A percentile compares a stretch with the other conserved stretches of the same genome.
These are phyloP conservation scores for Microdochium nivale DNA, from an alignment of 2,329 filamentous ascomycete species.

Conservation along the genomic window DNA sequence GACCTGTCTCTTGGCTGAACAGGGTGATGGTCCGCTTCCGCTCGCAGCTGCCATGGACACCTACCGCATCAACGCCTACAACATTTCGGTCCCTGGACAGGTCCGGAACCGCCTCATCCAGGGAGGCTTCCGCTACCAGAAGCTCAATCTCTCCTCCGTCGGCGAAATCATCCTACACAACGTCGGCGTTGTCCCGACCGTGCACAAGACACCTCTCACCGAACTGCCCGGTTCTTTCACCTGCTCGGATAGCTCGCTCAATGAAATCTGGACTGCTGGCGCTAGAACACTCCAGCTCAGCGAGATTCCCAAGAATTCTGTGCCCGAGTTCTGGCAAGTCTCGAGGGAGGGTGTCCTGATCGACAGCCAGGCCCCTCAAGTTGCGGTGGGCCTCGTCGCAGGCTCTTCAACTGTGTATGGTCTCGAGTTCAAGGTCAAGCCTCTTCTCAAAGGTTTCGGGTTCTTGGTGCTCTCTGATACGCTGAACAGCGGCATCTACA, in stretches of 20 bases:
- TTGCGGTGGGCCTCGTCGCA: conserved; percentile 7
- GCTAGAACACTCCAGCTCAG: conserved; percentile 22
- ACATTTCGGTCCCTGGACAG: conserved; percentile 14
- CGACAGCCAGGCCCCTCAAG: conserved; percentile 17
- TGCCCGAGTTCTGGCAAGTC: conserved; percentile 18
- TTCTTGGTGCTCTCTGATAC: conserved; percentile 21
- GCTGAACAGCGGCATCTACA: conserved; percentile 18
- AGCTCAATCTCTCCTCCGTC: conserved; percentile 22
- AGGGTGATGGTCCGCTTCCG: conserved; percentile 22
- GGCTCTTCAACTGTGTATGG: conserved; percentile 12
- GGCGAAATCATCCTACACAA: conserved; percentile 16
- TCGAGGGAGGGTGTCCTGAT: conserved; percentile 16
- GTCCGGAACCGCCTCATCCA: conserved; percentile 24
- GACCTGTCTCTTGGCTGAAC: background rate
- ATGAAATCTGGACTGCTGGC: conserved; percentile 18
- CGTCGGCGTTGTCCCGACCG: conserved; percentile 17
- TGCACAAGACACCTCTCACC: conserved; percentile 12
- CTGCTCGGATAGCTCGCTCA: conserved; percentile 17
- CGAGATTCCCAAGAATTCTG: conserved; percentile 15
- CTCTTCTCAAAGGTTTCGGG: conserved; percentile 16
- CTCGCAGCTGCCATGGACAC: conserved; percentile 27
- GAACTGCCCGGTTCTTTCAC: conserved; percentile 18
- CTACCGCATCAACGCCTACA: conserved; percentile 24
- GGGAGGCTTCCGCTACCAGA: conserved; percentile 26
- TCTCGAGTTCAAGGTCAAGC: conserved; percentile 17